These are phyloP conservation scores for Vanrija sp. DNA, from an alignment of 1,284 basidiomycete genomes.

Conservation along the genomic window DNA sequence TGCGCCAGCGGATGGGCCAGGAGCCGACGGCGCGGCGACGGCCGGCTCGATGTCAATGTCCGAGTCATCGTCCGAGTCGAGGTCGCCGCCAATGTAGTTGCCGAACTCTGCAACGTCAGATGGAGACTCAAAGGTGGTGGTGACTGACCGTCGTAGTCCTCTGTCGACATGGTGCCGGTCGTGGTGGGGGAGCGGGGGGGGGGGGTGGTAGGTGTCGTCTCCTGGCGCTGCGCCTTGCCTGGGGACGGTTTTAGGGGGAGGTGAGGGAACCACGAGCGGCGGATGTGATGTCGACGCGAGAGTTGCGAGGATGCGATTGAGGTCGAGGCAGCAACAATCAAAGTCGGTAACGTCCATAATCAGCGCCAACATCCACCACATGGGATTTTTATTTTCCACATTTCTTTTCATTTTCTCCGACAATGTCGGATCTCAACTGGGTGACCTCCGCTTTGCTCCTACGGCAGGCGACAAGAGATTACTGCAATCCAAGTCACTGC, in stretches of 20 bases:
- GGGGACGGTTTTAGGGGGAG: neutral
- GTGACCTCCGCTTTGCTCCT: neutral
- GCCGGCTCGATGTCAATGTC: slow-evolving; percentile 32
- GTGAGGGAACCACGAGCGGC: neutral
- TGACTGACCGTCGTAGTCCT: slow-evolving; percentile 49
- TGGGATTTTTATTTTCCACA: neutral
- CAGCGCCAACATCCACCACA: too few relatives aligned
- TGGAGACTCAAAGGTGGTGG: neutral
- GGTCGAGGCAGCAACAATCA: neutral
- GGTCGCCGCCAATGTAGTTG: slow-evolving; percentile 90
- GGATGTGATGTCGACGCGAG: neutral
- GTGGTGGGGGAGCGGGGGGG: neutral
- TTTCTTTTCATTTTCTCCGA: slow-evolving; percentile 24
- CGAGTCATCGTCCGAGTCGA: slow-evolving; percentile 78
- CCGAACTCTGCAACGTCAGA: slow-evolving; percentile 60
- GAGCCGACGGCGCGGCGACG: slow-evolving; percentile 22
- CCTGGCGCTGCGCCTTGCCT: neutral
- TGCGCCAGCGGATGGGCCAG: slow-evolving; percentile 26
- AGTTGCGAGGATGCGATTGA: neutral
- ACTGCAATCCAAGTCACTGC: neutral
- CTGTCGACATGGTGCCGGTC: slow-evolving; percentile 41
- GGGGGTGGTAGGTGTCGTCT: neutral
- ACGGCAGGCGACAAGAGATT: neutral
- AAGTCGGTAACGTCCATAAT: neutral
- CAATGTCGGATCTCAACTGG: slow-evolving; percentile 3